A percentile compares a stretch with the other conserved stretches of the same genome.
Conservation (phyloP, 2,329 filamentous ascomycete species). For the Lachnellula suecica region DNA sequence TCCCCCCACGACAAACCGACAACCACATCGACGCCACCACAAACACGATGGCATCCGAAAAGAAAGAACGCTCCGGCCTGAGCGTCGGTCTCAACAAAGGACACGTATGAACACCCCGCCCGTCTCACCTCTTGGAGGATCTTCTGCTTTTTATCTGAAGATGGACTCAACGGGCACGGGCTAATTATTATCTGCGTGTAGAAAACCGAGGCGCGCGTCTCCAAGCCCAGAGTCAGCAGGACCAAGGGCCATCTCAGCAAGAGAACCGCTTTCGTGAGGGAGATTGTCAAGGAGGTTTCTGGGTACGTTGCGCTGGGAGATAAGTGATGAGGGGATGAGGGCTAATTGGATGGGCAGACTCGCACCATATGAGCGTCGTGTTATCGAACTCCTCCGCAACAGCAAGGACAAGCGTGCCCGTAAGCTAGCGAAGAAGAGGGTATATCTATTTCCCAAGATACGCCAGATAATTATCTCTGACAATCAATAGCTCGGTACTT, state of each 20-base stretch:
- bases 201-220: slow-evolving; percentile 80
- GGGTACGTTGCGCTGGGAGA: slow-evolving; percentile 68
- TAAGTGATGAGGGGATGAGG: background rate
- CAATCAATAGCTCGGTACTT: slow-evolving; percentile 79
- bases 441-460: slow-evolving; percentile 38
- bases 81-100: slow-evolving; percentile 63
- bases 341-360: slow-evolving; percentile 51
- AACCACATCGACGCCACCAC: slow-evolving; percentile 18
- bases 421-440: slow-evolving; percentile 99
- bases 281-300: slow-evolving; percentile 97
- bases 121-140: slow-evolving; percentile 75
- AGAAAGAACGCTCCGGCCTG: slow-evolving; percentile 56
- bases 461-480: slow-evolving; percentile 2
- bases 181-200: slow-evolving; percentile 40
- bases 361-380: slow-evolving; percentile 94
- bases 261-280: slow-evolving; percentile 93
- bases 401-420: slow-evolving; percentile 98
- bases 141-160: slow-evolving; percentile 43
- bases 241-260: slow-evolving; percentile 97
- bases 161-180: slow-evolving; percentile 52
- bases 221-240: slow-evolving; percentile 75
- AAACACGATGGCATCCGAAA: slow-evolving; percentile 55
- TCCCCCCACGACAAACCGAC: background rate
- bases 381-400: slow-evolving; percentile 99
- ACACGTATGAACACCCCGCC: slow-evolving; percentile 53